Evolutionary conservation across 1,139 yeast genomes (phyloP), one percentile per base, ranked within the genome.

Genomic region (Yamadazyma aaseri): DNA sequence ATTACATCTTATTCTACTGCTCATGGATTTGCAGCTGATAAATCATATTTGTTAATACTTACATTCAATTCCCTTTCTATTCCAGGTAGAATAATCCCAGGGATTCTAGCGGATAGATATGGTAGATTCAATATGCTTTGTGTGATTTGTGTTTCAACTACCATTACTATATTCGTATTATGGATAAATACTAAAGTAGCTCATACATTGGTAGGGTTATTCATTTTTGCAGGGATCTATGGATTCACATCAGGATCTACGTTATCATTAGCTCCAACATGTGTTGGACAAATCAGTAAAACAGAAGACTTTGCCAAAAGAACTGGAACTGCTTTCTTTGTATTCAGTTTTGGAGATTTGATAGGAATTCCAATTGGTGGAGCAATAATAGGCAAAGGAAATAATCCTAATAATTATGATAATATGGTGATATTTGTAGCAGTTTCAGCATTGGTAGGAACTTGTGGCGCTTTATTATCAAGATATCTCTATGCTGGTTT

Each of bases 211-310:
- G 47, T 41, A 1, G 64, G 62, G 11, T 41, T 61, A 20, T 57
- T 47, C 39, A 48, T 51, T 2, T 61, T 59, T 42, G 50, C 58
- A 2, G 53, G 57, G 4, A 37, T 53, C 9, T 61, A 55, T 42
- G 67, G 67, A n/a, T 46, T 58, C 20, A 51, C 63, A 6, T 50
- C 61, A 2, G 59, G 64, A 7, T 60, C 65, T 2, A 60, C 56
- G 5, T 46, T 61, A 23, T 52, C 63, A 6, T 41, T 61, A n/a
- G 51, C 61, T 28, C 63, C 63, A 17, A 56, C 65, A 6, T 69
- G 80, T 42, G 65, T 74, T 39, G 76, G 81, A 1, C 87, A 82
- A 53, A 77, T 83, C 12, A 76, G 86, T 30, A 70, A 70, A 29
- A 77, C 84, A 1, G 76, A 76, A 32, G 64, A 63, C 28, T 57